Base-by-base conservation (phyloP, 345 rosid species). In the Viola odorata region DNA sequence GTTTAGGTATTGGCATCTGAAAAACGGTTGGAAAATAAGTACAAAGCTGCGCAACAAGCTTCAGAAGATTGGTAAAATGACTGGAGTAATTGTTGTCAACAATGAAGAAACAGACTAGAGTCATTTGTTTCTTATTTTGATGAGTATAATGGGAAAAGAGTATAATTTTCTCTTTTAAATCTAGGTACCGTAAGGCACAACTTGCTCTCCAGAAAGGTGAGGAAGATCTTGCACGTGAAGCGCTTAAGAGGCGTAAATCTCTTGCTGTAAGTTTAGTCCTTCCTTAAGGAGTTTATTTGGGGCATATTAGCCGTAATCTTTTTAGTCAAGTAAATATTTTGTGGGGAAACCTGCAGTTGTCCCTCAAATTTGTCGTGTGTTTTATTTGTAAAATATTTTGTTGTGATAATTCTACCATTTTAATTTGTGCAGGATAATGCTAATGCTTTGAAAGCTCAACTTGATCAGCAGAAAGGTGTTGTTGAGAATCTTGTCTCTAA, bases 171-270 rank as follows among this genome's bases (percentile, higher is more conserved):
- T 15, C 32, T 6, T 37, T 17, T 37, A 11, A 11, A 45, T 72
- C 11, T 65, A 87, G 95, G 95, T 87, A 87, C 57, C 87, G 85
- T 4, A 85, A 77, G 69, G 95, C 91, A 63, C 91, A 87, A 53
- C 74, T 87, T 53, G 91, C 95, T 70, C 91, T 87, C 61, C 77
- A 80, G 49, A 87, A 78, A 73, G 95, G 95, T 53, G 87, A 87
- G 45, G 95, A 87, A 75, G 91, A 83, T 80, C 91, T 87, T 58
- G 95, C 95, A 62, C 89, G 95, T 50, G 95, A 85, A 75, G 91
- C 91, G 47, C 86, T 87, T 37, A 87, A 87, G 77, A 80, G 95
- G 66, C 88, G 95, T 16, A 87, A 87, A 72, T 78, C 91, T 50
- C 80, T 63, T 81, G 79, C 87, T 37, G 95, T 87, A 77, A 81